Evolutionary conservation across 441 rosid species (phyloP).

Genomic region (Populus hybrid): DNA sequence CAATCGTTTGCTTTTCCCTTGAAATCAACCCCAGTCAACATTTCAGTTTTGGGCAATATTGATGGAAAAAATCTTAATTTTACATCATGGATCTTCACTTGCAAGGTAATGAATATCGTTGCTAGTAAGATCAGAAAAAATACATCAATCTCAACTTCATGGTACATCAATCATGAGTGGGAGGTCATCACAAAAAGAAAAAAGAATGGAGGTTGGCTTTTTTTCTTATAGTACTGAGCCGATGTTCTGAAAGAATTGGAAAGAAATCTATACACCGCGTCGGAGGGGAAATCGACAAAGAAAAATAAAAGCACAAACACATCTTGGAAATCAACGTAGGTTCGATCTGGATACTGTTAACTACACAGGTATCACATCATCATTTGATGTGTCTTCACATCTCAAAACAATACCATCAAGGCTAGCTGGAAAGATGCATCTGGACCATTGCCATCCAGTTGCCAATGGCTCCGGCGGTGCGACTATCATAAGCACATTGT

Average conservation of each 20-base stretch:
- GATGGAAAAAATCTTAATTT: neutral
- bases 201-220: neutral
- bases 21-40: too few relatives aligned
- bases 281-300: neutral
- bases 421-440: slow-evolving; percentile 66
- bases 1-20: neutral
- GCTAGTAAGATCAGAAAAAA: neutral
- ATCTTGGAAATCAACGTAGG: too few relatives aligned
- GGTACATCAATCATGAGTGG: neutral
- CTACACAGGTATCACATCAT: slow-evolving; percentile 75
- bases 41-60: neutral
- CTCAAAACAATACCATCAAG: slow-evolving; percentile 82
- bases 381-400: slow-evolving; percentile 81
- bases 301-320: neutral
- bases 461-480: slow-evolving; percentile 70
- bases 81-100: neutral
- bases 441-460: slow-evolving; percentile 82
- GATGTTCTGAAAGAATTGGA: neutral
- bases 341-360: neutral
- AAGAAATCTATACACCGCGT: neutral
- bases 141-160: neutral
- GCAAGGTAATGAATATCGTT: neutral
- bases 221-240: neutral
- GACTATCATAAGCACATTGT: slow-evolving; percentile 77
- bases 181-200: neutral